Conservation (phyloP, 164 flowering plant species). For the Vitis rotundifolia region DNA sequence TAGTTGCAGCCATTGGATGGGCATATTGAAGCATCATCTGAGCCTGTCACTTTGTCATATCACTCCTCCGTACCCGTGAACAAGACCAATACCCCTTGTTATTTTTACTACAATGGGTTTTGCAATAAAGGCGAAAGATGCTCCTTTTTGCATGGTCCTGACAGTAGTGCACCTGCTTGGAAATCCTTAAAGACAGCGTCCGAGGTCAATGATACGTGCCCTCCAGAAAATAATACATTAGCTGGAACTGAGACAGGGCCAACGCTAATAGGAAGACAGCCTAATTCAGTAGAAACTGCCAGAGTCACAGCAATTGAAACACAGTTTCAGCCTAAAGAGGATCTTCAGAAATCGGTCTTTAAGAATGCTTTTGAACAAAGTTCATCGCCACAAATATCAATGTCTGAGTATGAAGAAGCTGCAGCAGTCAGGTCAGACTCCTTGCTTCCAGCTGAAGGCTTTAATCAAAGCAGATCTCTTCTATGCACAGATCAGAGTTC, state of each 20-base stretch:
- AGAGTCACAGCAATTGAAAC: constrained; percentile 9
- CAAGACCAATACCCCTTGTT: constrained; percentile 65
- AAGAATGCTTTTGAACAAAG: constrained; percentile 19
- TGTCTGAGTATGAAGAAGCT: constrained; percentile 33
- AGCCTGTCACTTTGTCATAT: constrained; percentile 19
- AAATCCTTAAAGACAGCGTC: constrained; percentile 27
- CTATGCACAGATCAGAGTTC: constrained; percentile 30
- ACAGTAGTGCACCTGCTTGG: constrained; percentile 18
- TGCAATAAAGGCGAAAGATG: constrained; percentile 76
- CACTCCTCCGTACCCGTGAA: constrained; percentile 27
- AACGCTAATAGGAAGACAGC: constrained; percentile 13
- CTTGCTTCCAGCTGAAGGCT: constrained; percentile 25
- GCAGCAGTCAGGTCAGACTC: constrained; percentile 21
- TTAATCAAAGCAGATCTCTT: constrained; percentile 16
- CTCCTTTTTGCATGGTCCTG: constrained; percentile 54
- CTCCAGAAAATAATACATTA: constrained; percentile 29
- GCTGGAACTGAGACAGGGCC: constrained; percentile 20
- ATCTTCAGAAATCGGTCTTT: constrained; percentile 10
- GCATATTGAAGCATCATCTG: constrained; percentile 34
- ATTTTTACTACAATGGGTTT: constrained; percentile 56
- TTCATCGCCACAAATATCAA: constrained; percentile 22
- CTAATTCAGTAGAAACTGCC: constrained; percentile 16
- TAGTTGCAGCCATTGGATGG: constrained; percentile 61
- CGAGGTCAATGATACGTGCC: constrained; percentile 17
- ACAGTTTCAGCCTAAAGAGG: constrained; percentile 20